Evolutionary conservation across 495 filamentous ascomycete species (phyloP).

Genomic region (Penicillium egyptiacum): DNA sequence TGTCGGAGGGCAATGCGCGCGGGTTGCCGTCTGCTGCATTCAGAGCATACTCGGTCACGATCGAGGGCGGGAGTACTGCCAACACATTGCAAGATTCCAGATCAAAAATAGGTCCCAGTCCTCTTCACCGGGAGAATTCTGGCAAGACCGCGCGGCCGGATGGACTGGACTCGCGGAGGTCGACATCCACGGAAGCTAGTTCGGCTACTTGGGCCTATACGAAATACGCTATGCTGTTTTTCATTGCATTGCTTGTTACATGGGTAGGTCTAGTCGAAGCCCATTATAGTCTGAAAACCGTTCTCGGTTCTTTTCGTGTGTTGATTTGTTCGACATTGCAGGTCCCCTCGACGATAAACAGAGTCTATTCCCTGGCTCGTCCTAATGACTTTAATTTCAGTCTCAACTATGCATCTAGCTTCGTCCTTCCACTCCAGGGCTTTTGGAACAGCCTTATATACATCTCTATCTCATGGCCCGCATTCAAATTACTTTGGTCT

Average conservation of each 20-base stretch:
- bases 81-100: background rate
- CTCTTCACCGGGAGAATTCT: constrained; percentile 9
- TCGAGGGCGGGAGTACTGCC: constrained; percentile 31
- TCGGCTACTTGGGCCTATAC: constrained; percentile 70
- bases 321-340: constrained; percentile 20
- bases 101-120: constrained; percentile 3
- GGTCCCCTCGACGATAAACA: constrained; percentile 77
- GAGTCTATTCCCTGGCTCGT: constrained; percentile 67
- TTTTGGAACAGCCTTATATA: constrained; percentile 89
- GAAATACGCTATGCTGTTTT: constrained; percentile 85
- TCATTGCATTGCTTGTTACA: constrained; percentile 74
- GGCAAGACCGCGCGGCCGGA: constrained; percentile 14
- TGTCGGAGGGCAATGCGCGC: background rate
- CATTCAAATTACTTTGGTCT: constrained; percentile 27
- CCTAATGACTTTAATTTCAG: constrained; percentile 51
- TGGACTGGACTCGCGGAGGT: constrained; percentile 20
- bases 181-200: constrained; percentile 27
- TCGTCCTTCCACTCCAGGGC: constrained; percentile 81
- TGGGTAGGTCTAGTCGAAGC: constrained; percentile 55
- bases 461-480: constrained; percentile 57
- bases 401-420: constrained; percentile 67
- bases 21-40: constrained; percentile 15
- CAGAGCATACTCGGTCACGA: constrained; percentile 39
- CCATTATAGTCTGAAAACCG: background rate
- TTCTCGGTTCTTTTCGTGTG: background rate